These are phyloP conservation scores for Cyclotella kingstonii DNA, from an alignment of 108 stramenopile genomes.

Conservation along the genomic window DNA sequence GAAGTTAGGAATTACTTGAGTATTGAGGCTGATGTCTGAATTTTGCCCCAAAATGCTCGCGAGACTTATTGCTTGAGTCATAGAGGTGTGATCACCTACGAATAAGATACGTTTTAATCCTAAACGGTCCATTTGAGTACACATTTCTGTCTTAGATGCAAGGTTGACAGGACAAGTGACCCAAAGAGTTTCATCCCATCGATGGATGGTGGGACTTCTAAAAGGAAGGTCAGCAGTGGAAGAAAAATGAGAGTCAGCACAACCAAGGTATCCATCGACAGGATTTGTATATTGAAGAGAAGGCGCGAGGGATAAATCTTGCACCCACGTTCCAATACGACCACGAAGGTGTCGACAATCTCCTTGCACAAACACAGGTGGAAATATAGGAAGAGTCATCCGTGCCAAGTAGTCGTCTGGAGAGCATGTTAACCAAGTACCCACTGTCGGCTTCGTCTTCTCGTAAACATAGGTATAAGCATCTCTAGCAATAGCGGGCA, in stretches of 20 bases:
- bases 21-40: slow-evolving; percentile 29
- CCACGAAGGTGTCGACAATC: slow-evolving; percentile 39
- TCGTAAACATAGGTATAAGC: slow-evolving; percentile 35
- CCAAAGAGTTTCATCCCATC: slow-evolving; percentile 37
- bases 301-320: slow-evolving; percentile 20
- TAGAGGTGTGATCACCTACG: slow-evolving; percentile 41
- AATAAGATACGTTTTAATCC: slow-evolving; percentile 37
- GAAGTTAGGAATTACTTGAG: slow-evolving; percentile 38
- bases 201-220: slow-evolving; percentile 27
- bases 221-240: slow-evolving; percentile 32
- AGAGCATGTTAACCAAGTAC: slow-evolving; percentile 28
- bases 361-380: slow-evolving; percentile 13
- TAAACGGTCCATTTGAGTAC: slow-evolving; percentile 24
- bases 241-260: slow-evolving; percentile 32
- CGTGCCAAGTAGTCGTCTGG: slow-evolving; percentile 17
- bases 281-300: slow-evolving; percentile 20
- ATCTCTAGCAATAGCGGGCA: slow-evolving; percentile 32
- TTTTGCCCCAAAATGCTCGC: slow-evolving; percentile 34
- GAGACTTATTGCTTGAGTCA: slow-evolving; percentile 38
- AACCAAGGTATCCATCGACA: slow-evolving; percentile 39
- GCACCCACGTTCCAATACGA: slow-evolving; percentile 23
- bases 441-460: slow-evolving; percentile 21
- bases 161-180: slow-evolving; percentile 33
- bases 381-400: slow-evolving; percentile 16
- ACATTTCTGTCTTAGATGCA: slow-evolving; percentile 11